Percentiles rank a stretch among this genome's conserved stretches.
Conservation (phyloP, 108 stramenopile species). For the Cyclostephanos invisitatus region DNA sequence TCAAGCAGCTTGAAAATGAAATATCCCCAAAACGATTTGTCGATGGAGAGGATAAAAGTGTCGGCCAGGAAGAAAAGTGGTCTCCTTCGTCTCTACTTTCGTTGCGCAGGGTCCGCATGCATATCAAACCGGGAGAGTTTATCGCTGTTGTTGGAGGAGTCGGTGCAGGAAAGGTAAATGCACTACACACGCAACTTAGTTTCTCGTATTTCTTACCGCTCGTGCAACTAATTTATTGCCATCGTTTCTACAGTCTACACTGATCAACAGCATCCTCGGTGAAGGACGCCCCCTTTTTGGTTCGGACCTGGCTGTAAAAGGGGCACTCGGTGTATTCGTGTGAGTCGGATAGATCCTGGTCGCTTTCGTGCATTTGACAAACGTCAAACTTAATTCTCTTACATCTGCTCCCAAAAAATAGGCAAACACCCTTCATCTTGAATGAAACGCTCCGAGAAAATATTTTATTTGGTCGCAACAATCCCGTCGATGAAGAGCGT, state of each 20-base stretch:
- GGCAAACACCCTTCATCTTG: slow-evolving; percentile 92
- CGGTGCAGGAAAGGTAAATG: slow-evolving; percentile 82
- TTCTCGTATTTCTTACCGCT: slow-evolving; percentile 3
- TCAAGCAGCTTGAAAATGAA: slow-evolving; percentile 43
- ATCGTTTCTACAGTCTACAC: slow-evolving; percentile 52
- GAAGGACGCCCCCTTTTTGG: slow-evolving; percentile 72
- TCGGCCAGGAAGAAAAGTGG: slow-evolving; percentile 25
- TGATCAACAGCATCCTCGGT: slow-evolving; percentile 90
- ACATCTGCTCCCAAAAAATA: too few species aligned
- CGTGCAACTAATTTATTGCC: background rate
- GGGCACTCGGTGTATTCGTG: slow-evolving; percentile 66
- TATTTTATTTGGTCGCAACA: slow-evolving; percentile 63
- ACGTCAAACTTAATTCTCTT: too few species aligned
- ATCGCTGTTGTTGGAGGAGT: slow-evolving; percentile 92
- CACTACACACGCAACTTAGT: slow-evolving; percentile 1
- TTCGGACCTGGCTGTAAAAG: slow-evolving; percentile 55
- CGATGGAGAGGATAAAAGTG: background rate
- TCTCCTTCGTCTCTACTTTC: slow-evolving; percentile 52
- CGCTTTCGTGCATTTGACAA: too few species aligned
- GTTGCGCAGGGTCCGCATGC: slow-evolving; percentile 63
- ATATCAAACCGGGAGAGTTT: slow-evolving; percentile 70
- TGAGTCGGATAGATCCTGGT: too few species aligned
- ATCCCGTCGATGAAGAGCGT: slow-evolving; percentile 59
- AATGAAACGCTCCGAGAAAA: slow-evolving; percentile 93
- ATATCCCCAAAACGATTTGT: slow-evolving; percentile 8